Percentiles rank a stretch among this genome's conserved stretches.
Evolutionary conservation across 352 stramenopile species (phyloP).

Genomic region (Globisporangium recalcitrans): DNA sequence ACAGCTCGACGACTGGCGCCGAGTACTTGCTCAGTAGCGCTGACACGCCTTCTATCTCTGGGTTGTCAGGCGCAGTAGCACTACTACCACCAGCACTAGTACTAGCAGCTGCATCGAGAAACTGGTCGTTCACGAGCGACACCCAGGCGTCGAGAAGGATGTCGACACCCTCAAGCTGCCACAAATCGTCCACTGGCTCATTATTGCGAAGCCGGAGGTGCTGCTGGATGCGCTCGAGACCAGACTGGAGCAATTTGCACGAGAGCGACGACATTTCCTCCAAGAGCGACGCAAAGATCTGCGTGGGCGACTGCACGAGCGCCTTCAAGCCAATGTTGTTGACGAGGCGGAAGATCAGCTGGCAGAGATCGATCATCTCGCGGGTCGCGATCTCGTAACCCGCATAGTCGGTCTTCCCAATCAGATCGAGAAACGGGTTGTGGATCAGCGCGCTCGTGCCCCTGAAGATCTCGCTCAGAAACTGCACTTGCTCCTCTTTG

Average conservation of each 20-base stretch:
- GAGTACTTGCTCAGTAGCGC: slow-evolving; percentile 50
- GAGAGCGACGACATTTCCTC: slow-evolving; percentile 67
- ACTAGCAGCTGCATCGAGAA: slow-evolving; percentile 25
- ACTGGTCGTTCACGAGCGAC: slow-evolving; percentile 53
- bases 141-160: slow-evolving; percentile 82
- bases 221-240: slow-evolving; percentile 53
- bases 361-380: slow-evolving; percentile 82
- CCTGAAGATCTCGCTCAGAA: slow-evolving; percentile 64
- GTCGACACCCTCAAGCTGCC: slow-evolving; percentile 77
- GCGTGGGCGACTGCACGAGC: slow-evolving; percentile 32
- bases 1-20: slow-evolving; percentile 62
- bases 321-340: slow-evolving; percentile 66
- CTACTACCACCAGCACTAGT: not conserved
- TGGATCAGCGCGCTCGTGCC: slow-evolving; percentile 58
- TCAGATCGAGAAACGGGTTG: slow-evolving; percentile 69
- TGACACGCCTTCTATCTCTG: slow-evolving; percentile 33
- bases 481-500: slow-evolving; percentile 59
- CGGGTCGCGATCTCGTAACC: slow-evolving; percentile 65
- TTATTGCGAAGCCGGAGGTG: slow-evolving; percentile 41
- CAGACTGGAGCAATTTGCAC: slow-evolving; percentile 64
- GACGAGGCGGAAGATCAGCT: slow-evolving; percentile 70
- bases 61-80: slow-evolving; percentile 9
- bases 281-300: slow-evolving; percentile 56
- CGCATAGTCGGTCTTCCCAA: slow-evolving; percentile 53
- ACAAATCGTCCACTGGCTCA: slow-evolving; percentile 66